Conservation (phyloP, 2,329 filamentous ascomycete species). For the Aspergillus tubingensis region DNA sequence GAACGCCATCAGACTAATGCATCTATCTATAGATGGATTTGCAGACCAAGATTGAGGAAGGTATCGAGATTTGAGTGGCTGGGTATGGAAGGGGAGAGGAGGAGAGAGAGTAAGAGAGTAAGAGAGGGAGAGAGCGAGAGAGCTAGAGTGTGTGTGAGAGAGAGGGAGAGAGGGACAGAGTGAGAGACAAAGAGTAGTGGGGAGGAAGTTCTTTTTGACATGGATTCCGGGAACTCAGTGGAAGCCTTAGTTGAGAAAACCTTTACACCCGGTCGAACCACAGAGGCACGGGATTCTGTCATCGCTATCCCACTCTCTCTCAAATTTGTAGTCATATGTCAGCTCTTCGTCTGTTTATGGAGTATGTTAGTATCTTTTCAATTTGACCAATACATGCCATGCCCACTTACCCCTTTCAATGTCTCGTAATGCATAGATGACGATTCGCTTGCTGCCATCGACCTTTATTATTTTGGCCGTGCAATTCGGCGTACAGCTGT, state of each 20-base stretch:
- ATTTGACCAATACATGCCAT: not conserved
- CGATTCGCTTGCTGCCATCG: conserved; percentile 95
- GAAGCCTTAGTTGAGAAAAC: conserved; percentile 82
- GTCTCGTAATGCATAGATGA: conserved; percentile 96
- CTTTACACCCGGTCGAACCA: conserved; percentile 94
- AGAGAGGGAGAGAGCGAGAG: not conserved
- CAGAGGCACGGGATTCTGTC: conserved; percentile 98
- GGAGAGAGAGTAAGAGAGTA: not conserved
- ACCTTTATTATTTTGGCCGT: conserved; percentile 99
- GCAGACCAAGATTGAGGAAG: not conserved
- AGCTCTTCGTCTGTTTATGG: conserved; percentile 81
- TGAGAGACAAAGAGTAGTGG: not conserved
- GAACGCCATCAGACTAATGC: conserved; percentile 12
- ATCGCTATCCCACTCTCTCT: conserved; percentile 90
- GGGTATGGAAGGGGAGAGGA: not conserved
- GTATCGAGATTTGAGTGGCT: not conserved
- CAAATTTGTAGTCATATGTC: conserved; percentile 99
- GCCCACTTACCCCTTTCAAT: conserved; percentile 84
- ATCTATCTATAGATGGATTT: conserved; percentile 6
- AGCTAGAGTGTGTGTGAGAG: not conserved
- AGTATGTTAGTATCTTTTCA: conserved; percentile 13
- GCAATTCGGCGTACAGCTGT: conserved; percentile 97
- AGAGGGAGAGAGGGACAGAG: not conserved
- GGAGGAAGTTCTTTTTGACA: not conserved
- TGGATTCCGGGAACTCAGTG: not conserved